Evolutionary conservation across 768 basidiomycete species (phyloP).

Genomic region (Suillus subluteus): DNA sequence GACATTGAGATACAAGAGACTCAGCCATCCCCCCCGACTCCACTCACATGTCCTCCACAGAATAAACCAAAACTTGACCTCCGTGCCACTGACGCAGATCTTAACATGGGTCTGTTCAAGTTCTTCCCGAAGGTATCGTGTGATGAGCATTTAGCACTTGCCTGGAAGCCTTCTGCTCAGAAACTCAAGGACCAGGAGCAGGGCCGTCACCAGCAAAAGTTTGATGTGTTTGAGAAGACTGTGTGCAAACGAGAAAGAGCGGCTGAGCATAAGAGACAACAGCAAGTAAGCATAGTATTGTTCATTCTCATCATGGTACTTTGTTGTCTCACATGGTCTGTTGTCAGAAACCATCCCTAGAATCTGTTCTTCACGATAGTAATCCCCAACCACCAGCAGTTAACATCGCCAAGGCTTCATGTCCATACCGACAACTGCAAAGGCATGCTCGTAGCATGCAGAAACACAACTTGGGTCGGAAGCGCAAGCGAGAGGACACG

Average conservation of each 20-base stretch:
- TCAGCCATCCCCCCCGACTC: not conserved
- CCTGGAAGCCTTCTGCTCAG: not conserved
- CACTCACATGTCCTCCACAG: no score
- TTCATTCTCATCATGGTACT: not conserved
- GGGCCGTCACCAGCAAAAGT: not conserved
- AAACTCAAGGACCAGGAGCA: not conserved
- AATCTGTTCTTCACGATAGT: not conserved
- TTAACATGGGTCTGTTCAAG: not conserved
- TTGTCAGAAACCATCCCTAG: not conserved
- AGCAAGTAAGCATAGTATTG: not conserved
- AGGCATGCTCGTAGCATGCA: not conserved
- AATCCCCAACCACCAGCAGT: not conserved
- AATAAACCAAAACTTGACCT: conserved; percentile 3
- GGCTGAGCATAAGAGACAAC: not conserved
- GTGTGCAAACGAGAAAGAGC: not conserved
- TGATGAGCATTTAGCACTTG: not conserved
- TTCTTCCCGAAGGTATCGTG: not conserved
- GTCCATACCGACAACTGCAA: not conserved
- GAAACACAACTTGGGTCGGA: not conserved
- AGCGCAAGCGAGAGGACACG: not conserved
- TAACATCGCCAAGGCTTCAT: not conserved
- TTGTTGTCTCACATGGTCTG: not conserved
- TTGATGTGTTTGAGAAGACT: not conserved
- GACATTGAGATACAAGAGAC: not conserved
- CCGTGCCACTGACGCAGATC: not conserved